Evolutionary conservation across 2,329 filamentous ascomycete species (phyloP).

Genomic region (Stagonosporopsis rhizophila): DNA sequence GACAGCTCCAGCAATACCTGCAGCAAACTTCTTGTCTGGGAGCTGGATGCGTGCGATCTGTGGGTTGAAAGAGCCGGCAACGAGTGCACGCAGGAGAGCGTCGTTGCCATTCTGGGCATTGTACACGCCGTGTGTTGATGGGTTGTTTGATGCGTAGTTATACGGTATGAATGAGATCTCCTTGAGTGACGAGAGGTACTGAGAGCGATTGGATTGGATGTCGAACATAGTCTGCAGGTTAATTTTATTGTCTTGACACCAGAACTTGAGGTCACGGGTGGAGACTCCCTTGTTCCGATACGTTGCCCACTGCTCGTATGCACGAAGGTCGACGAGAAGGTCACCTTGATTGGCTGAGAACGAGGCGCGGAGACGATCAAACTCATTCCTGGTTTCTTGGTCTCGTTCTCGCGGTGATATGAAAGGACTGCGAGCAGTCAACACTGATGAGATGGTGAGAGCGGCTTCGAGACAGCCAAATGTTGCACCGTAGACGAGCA

Average conservation of each 20-base stretch:
- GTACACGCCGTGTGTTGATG: conserved; percentile 42
- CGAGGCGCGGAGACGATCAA: conserved; percentile 74
- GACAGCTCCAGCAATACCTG: conserved; percentile 85
- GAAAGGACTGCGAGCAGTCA: conserved; percentile 90
- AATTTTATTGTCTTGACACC: conserved; percentile 87
- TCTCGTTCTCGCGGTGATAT: conserved; percentile 83
- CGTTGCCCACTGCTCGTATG: conserved; percentile 83
- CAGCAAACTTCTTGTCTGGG: conserved; percentile 93
- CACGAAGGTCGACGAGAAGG: conserved; percentile 83
- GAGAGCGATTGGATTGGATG: conserved; percentile 82
- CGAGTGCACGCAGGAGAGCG: conserved; percentile 56
- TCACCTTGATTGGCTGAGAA: conserved; percentile 86
- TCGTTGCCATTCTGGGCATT: conserved; percentile 59
- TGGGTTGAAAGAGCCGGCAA: conserved; percentile 66
- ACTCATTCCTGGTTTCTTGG: conserved; percentile 80
- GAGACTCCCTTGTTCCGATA: conserved; percentile 64
- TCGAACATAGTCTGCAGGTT: conserved; percentile 84
- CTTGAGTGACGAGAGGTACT: conserved; percentile 84
- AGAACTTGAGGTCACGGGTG: conserved; percentile 70
- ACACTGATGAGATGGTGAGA: conserved; percentile 86
- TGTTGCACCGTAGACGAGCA: conserved; percentile 93
- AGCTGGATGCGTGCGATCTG: conserved; percentile 92
- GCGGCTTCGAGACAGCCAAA: conserved; percentile 92
- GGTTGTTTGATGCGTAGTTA: conserved; percentile 43
- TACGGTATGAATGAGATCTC: conserved; percentile 79